Conservation (phyloP, 805 yeast species). For the Lipomyces yamadae region DNA sequence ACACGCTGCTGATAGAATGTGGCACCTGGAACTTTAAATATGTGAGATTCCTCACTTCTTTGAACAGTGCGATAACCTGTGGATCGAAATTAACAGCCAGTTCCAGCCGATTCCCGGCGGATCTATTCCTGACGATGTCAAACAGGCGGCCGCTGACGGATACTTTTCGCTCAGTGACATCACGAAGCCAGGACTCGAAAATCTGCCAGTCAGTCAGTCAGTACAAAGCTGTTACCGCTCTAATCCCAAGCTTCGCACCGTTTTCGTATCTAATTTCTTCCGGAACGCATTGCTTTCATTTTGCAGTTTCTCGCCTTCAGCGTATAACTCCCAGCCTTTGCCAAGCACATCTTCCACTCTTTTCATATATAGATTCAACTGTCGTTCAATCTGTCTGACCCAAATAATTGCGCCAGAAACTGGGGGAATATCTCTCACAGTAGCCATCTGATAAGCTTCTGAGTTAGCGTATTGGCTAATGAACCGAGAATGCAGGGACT, state of each 20-base stretch:
- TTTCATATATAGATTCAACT: slow-evolving; percentile 50
- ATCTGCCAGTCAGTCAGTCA: slow-evolving; percentile 33
- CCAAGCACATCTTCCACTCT: slow-evolving; percentile 62
- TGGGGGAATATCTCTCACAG: slow-evolving; percentile 55
- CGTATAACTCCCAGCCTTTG: slow-evolving; percentile 61
- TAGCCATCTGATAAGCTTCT: slow-evolving; percentile 46
- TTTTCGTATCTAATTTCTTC: slow-evolving; percentile 53
- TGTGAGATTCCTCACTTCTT: slow-evolving; percentile 59
- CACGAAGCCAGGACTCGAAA: slow-evolving; percentile 57
- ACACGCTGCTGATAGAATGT: slow-evolving; percentile 51
- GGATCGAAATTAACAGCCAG: slow-evolving; percentile 60
- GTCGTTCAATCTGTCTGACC: slow-evolving; percentile 57
- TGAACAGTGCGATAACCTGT: slow-evolving; percentile 50
- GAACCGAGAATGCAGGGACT: slow-evolving; percentile 50
- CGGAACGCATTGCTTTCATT: slow-evolving; percentile 54
- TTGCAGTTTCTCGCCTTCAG: slow-evolving; percentile 69
- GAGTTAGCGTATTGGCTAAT: slow-evolving; percentile 44
- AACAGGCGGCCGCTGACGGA: slow-evolving; percentile 50
- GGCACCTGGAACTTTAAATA: slow-evolving; percentile 64
- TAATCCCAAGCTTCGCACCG: slow-evolving; percentile 8
- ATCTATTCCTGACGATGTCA: slow-evolving; percentile 44
- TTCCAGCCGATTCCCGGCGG: slow-evolving; percentile 40
- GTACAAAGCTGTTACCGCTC: not conserved
- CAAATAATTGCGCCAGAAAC: slow-evolving; percentile 56
- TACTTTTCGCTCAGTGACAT: slow-evolving; percentile 39